Percentiles rank a stretch among this genome's conserved stretches.
These are phyloP conservation scores for Salix purpurea DNA, from an alignment of 345 rosid species.

Conservation along the genomic window DNA sequence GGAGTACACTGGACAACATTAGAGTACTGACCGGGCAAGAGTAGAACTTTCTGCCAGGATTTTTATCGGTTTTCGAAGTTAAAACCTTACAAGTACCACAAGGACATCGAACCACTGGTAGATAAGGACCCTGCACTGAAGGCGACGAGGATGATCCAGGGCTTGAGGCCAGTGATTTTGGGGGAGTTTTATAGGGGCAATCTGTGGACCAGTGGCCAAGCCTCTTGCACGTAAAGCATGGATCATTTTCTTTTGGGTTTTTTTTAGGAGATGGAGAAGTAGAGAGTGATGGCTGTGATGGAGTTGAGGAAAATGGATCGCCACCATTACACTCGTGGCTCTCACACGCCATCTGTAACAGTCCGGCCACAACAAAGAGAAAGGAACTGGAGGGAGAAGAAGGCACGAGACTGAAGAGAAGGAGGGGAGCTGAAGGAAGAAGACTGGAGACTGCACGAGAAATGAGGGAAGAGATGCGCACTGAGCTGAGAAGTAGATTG, in stretches of 20 bases:
- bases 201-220: constrained; percentile 13
- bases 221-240: constrained; percentile 4
- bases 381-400: too few relatives aligned
- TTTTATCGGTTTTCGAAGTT: not conserved
- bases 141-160: not conserved
- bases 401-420: too few relatives aligned
- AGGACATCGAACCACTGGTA: constrained; percentile 17
- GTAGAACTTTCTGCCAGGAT: constrained; percentile 16
- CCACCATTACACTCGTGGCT: too few relatives aligned
- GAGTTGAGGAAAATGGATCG: not conserved
- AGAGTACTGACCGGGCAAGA: constrained; percentile 12
- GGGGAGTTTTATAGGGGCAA: constrained; percentile 13
- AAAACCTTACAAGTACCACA: not conserved
- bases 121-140: not conserved
- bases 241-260: not conserved
- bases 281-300: not conserved
- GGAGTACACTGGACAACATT: not conserved
- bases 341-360: not conserved
- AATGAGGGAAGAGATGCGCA: too few relatives aligned
- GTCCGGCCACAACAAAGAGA: too few relatives aligned
- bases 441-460: too few relatives aligned
- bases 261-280: not conserved
- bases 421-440: too few relatives aligned
- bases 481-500: too few relatives aligned
- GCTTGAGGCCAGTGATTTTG: not conserved